Evolutionary conservation across 306 rosid genomes (phyloP), one percentile per base, ranked within the genome.

Genomic region (Dryas octopetala): DNA sequence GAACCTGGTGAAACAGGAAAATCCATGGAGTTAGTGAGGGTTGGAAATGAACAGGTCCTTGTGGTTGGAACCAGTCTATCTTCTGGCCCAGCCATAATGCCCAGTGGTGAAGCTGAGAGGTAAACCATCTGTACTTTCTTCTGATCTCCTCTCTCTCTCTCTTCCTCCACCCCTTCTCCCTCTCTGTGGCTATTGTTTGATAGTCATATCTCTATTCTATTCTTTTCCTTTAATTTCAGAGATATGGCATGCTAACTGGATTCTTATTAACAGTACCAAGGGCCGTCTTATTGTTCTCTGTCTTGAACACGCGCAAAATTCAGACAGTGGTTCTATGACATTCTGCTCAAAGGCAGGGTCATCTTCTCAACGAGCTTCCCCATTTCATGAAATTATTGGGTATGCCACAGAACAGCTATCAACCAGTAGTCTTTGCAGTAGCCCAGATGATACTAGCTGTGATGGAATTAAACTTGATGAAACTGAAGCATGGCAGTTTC

Each of bases 51-150:
- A 81, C 96, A 90, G 82, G 90, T 91, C 65, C 89, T 94, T 81
- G 84, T 94, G 80, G 86, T 94, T 70, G 98, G 96, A 70, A 90
- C 98, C 73, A 86, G 95, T 78, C 81, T 89, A 83, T 86, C 96
- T 74, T 87, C 95, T 73, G 92, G 96, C 80, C 90, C 91, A 51
- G 93, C 89, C 46, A 84, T 83, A 83, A 90, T 93, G 90, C 83
- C 95, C 38, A 89, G 84, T 74, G 98, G 96, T 75, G 96, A 93
- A 89, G 96, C 98, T 70, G 96, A 82, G 85, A 93, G 90, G 97
- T 94, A 60, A 69, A 53, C 16, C 63, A 75, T 81, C 78, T 60
- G 67, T 77, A 84, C 62, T 38, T 61, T 38, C 38, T 62, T 40
- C 57, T 69, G 55, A 65, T 64, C 60, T 68, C 38, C 65, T 71